phyloP scores from a whole-genome alignment of 163 green algal species.

The Chlamydomonas reinhardtii region DNA sequence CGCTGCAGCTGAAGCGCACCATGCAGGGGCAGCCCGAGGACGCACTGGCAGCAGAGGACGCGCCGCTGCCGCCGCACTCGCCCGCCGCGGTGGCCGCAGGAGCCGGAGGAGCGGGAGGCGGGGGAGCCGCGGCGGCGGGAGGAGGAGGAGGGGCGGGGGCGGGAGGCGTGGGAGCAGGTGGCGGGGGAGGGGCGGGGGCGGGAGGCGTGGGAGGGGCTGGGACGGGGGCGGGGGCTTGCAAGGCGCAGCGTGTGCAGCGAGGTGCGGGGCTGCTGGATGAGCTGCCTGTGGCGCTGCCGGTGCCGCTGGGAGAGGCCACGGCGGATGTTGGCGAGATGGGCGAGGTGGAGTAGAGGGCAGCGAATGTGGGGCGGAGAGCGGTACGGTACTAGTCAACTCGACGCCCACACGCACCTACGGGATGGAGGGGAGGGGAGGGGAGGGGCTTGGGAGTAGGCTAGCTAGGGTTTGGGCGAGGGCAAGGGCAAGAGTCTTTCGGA shows the following conservation, averaged over 20 bases:
- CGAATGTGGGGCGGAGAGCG: too few relatives aligned
- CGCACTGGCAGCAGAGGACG: not conserved
- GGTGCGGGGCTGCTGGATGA: conserved; percentile 16
- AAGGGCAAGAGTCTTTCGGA: too few relatives aligned
- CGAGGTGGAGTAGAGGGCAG: not conserved
- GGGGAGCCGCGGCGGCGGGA: not conserved
- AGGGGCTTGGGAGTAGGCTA: too few relatives aligned
- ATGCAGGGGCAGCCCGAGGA: conserved; percentile 1
- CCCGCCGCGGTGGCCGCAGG: not conserved
- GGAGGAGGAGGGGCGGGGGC: not conserved
- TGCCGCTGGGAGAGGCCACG: not conserved
- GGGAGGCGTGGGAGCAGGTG: not conserved
- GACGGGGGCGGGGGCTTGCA: not conserved
- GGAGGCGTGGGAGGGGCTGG: too few relatives aligned
- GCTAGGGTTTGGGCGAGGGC: too few relatives aligned
- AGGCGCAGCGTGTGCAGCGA: conserved; percentile 10
- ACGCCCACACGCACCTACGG: too few relatives aligned
- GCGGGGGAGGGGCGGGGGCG: too few relatives aligned
- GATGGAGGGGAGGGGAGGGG: too few relatives aligned
- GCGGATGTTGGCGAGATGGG: not conserved
- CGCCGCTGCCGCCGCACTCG: not conserved
- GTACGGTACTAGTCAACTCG: too few relatives aligned
- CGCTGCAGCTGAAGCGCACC: conserved; percentile 18
- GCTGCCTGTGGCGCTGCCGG: not conserved
- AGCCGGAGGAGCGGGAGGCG: not conserved